Evolutionary conservation across 305 asterid genomes (phyloP).

Genomic region (Plantago coronopus): DNA sequence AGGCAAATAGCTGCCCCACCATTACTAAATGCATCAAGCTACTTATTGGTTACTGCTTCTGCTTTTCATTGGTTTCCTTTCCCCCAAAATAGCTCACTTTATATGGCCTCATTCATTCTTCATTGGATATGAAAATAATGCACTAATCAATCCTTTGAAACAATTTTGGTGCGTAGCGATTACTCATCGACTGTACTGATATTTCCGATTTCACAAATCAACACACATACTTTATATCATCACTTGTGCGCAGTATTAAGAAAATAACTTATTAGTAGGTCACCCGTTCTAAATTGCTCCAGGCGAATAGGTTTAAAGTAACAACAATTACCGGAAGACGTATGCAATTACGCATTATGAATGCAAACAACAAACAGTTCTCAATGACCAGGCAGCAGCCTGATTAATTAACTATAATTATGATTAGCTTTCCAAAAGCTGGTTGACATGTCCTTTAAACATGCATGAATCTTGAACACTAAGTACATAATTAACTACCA

Average conservation of each 20-base stretch:
- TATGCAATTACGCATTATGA: slow-evolving; percentile 9
- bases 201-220: no score
- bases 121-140: neutral
- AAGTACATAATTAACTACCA: no score
- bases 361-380: neutral
- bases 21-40: neutral
- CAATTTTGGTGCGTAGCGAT: no score
- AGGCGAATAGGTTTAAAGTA: no score
- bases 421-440: slow-evolving; percentile 2
- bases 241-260: no score
- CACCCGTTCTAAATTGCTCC: no score
- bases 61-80: neutral
- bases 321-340: neutral
- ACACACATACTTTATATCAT: no score
- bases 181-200: no score
- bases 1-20: neutral
- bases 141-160: no score
- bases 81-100: neutral
- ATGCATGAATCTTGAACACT: no score
- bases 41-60: neutral
- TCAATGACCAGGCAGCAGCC: neutral
- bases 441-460: no score
- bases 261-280: no score
- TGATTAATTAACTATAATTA: neutral
- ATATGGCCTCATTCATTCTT: neutral